Conservation (phyloP, 1,139 yeast genomes). For the Saccharomycopsis crataegensis region DNA sequence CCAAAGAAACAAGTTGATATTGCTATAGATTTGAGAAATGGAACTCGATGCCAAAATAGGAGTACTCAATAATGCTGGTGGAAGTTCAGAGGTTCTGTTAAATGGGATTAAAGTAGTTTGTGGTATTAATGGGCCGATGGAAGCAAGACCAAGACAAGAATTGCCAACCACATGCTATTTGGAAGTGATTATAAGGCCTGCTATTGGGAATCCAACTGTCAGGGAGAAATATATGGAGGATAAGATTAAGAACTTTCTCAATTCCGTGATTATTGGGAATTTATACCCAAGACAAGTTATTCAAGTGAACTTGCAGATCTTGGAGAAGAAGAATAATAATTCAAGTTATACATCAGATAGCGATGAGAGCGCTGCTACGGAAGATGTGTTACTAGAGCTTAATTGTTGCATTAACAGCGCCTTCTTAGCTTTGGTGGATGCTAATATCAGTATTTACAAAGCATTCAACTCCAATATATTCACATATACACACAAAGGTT, state of each 20-base stretch:
- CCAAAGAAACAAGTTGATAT: no score
- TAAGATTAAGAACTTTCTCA: conserved; percentile 53
- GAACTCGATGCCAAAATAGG: conserved; percentile 23
- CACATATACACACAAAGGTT: conserved; percentile 29
- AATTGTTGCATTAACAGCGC: conserved; percentile 68
- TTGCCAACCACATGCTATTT: conserved; percentile 70
- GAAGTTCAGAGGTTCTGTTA: conserved; percentile 57
- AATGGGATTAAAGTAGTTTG: conserved; percentile 54
- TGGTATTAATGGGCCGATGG: conserved; percentile 88
- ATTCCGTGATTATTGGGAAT: conserved; percentile 49
- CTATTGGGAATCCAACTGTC: conserved; percentile 64
- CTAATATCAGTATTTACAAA: conserved; percentile 67
- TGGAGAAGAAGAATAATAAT: conserved; percentile 33
- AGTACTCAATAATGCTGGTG: conserved; percentile 58
- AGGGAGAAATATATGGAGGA: conserved; percentile 75
- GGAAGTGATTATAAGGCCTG: conserved; percentile 77
- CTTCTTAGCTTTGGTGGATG: conserved; percentile 67
- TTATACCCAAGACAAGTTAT: conserved; percentile 78
- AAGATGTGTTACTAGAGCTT: conserved; percentile 44
- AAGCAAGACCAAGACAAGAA: conserved; percentile 78
- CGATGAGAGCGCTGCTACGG: conserved; percentile 15
- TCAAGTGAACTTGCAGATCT: conserved; percentile 78
- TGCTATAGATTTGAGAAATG: neutral
- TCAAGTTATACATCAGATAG: conserved; percentile 21
- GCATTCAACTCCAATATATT: conserved; percentile 48